A percentile compares a stretch with the other conserved stretches of the same genome.
Evolutionary conservation across 306 rosid genomes (phyloP).

Genomic region (Malus sylvestris): DNA sequence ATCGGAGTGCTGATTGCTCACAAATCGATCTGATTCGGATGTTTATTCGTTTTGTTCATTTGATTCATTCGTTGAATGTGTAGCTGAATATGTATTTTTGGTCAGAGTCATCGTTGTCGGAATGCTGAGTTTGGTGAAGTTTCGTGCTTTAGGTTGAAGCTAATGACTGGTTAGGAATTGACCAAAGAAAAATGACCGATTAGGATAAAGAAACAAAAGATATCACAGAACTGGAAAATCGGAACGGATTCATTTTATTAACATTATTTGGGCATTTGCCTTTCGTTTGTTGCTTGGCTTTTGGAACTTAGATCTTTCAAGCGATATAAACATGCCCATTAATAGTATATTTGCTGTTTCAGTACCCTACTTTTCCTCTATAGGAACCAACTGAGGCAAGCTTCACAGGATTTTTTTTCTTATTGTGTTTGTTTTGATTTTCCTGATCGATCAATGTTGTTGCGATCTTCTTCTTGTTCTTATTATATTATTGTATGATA

Average conservation of each 20-base stretch:
- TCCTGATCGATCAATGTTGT: neutral
- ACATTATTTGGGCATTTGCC: conserved; percentile 34
- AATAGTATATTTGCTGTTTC: conserved; percentile 32
- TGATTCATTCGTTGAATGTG: neutral
- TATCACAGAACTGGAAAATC: conserved; percentile 10
- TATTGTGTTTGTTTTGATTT: neutral
- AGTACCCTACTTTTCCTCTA: conserved; percentile 17
- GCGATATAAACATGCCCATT: conserved; percentile 21
- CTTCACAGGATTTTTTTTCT: neutral
- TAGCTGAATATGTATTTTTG: conserved; percentile 4
- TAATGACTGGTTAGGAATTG: conserved; percentile 2
- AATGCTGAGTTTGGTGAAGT: neutral
- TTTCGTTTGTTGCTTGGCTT: conserved; percentile 24
- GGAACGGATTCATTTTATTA: conserved; percentile 5
- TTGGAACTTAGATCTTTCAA: conserved; percentile 9
- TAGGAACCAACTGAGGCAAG: conserved; percentile 7
- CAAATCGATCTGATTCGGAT: neutral
- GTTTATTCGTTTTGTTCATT: conserved; percentile 12
- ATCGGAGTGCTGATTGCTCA: conserved; percentile 32
- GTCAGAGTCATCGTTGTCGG: neutral
- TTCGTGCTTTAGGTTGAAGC: conserved; percentile 10
- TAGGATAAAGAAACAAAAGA: conserved; percentile 6
- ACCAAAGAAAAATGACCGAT: neutral
- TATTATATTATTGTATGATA: neutral
- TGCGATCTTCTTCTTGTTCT: neutral